Evolutionary conservation across 2,329 filamentous ascomycete genomes (phyloP), one percentile per base, ranked within the genome.

Genomic region (Rhexocercosporidium sp.): DNA sequence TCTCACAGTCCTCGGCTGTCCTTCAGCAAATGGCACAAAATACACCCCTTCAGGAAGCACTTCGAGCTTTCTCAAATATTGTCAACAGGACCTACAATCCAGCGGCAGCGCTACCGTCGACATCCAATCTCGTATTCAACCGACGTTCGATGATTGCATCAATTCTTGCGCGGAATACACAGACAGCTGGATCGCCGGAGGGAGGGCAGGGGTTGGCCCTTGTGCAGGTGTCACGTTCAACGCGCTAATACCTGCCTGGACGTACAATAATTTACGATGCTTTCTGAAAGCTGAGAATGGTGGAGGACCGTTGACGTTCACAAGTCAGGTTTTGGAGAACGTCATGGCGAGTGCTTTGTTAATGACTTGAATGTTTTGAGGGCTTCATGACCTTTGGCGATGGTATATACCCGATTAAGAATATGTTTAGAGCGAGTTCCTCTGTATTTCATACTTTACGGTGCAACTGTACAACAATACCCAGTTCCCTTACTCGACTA

Each of bases 251-350:
- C 51, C 51, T 1, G 29, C 9, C 11, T 54, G 27, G 27, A 5
- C 27, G 3, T 11, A 54, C 16, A 54, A 54, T 20, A 54, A 54
- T 20, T 9, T 54, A 16, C 51, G 27, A n/a, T 54, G 51, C 27
- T 54, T n/a, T 12, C 11, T 54, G 51, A 34, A 54, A 34, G 51
- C 51, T 9, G 51, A 54, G 27, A 54, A 54, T 54, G 51, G 51
- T 20, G 51, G 51, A 31, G 51, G 51, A 9, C 27, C 27, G 16
- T 54, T 31, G 51, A 8, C 9, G 3, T 54, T 54, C 16, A n/a
- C 27, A 3, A 34, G 27, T 54, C 51, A 54, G 27, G 51, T 54
- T 9, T 20, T 54, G 51, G 51, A 54, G 27, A 54, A 54, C 27
- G 16, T 54, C 27, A 54, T 54, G 51, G 51, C 51, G 14, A 54